Evolutionary conservation across 179 eudicot species (phyloP).

Genomic region (Pouteria campechiana): DNA sequence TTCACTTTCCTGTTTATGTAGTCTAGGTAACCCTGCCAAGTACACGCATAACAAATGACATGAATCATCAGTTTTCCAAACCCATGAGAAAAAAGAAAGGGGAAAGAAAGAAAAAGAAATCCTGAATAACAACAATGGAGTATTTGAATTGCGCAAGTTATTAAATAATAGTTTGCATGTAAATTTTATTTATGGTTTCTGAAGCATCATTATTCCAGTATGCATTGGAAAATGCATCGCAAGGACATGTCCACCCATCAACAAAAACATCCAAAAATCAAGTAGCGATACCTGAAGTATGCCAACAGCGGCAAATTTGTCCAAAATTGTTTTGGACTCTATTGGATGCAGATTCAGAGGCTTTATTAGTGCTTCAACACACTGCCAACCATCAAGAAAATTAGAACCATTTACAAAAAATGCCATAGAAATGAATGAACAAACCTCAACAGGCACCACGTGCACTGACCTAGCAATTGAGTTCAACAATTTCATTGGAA

Average conservation of each 20-base stretch:
- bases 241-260: neutral
- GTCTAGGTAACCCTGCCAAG: slow-evolving; percentile 38
- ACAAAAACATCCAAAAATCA: neutral
- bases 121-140: too few relatives aligned
- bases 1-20: slow-evolving; percentile 14
- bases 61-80: neutral
- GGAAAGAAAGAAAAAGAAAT: neutral
- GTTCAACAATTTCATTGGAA: too few relatives aligned
- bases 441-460: too few relatives aligned
- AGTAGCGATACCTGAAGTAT: slow-evolving; percentile 57
- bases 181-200: too few relatives aligned
- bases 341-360: slow-evolving; percentile 62
- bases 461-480: too few relatives aligned
- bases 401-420: neutral
- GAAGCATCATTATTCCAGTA: too few relatives aligned
- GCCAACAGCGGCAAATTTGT: slow-evolving; percentile 92
- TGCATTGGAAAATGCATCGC: too few relatives aligned
- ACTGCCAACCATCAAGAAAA: slow-evolving; percentile 23
- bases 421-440: too few relatives aligned
- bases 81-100: neutral
- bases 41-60: neutral
- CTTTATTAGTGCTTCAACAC: slow-evolving; percentile 46
- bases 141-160: too few relatives aligned
- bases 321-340: slow-evolving; percentile 47
- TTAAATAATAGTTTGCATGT: neutral